These are phyloP conservation scores for Candida nonsorbophila DNA, from an alignment of 805 yeast species.

Conservation along the genomic window DNA sequence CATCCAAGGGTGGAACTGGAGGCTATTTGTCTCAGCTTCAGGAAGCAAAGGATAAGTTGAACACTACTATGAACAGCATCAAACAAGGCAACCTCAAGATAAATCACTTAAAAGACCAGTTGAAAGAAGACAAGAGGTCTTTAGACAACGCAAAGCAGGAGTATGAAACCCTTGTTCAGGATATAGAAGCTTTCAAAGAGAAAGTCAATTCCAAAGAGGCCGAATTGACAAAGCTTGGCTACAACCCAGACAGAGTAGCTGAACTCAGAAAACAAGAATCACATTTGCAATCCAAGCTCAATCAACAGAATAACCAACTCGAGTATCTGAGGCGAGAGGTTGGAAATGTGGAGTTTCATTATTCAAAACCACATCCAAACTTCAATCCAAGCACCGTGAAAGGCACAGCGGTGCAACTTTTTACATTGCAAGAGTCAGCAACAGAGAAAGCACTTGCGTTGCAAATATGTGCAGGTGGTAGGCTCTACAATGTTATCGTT, in stretches of 20 bases:
- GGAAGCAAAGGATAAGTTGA: constrained; percentile 51
- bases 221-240: constrained; percentile 49
- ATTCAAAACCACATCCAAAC: constrained; percentile 55
- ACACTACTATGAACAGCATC: constrained; percentile 48
- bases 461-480: constrained; percentile 92
- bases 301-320: constrained; percentile 40
- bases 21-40: constrained; percentile 74
- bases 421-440: constrained; percentile 54
- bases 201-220: constrained; percentile 33
- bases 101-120: constrained; percentile 50
- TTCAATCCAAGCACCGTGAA: constrained; percentile 63
- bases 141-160: constrained; percentile 50
- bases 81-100: constrained; percentile 58
- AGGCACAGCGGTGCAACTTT: constrained; percentile 88
- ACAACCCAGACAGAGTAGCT: constrained; percentile 40
- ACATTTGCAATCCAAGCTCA: constrained; percentile 38
- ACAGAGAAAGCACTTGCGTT: constrained; percentile 70
- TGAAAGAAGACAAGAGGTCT: constrained; percentile 43
- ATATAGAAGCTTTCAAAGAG: constrained; percentile 37
- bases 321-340: constrained; percentile 57
- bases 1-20: constrained; percentile 68
- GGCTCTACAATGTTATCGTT: constrained; percentile 84
- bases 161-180: constrained; percentile 32
- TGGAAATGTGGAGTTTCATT: constrained; percentile 72
- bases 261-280: constrained; percentile 44